Evolutionary conservation across 352 stramenopile genomes (phyloP).

Genomic region (Pilasporangium apinafurcum): DNA sequence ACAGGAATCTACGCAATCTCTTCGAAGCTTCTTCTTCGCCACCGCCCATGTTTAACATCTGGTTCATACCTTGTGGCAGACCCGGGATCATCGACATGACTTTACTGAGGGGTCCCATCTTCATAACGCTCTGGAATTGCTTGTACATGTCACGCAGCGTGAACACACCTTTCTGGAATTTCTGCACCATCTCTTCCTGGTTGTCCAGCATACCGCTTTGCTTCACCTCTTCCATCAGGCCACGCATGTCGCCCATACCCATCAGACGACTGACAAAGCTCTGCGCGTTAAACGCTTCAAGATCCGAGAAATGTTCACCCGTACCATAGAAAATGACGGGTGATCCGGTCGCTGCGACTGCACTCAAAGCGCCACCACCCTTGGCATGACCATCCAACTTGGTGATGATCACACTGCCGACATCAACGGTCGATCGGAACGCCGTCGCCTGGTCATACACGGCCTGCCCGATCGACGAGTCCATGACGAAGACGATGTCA

Average conservation of each 20-base stretch:
- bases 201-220: slow-evolving; percentile 86
- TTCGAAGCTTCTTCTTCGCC: slow-evolving; percentile 91
- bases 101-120: slow-evolving; percentile 96
- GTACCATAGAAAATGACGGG: slow-evolving; percentile 99
- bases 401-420: slow-evolving; percentile 98
- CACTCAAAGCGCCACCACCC: slow-evolving; percentile 96
- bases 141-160: slow-evolving; percentile 99
- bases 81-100: slow-evolving; percentile 99
- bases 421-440: slow-evolving; percentile 94
- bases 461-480: slow-evolving; percentile 98
- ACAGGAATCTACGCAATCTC: slow-evolving; percentile 95
- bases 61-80: slow-evolving; percentile 85
- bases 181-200: slow-evolving; percentile 95
- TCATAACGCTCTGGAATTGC: slow-evolving; percentile 97
- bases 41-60: slow-evolving; percentile 89
- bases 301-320: slow-evolving; percentile 97
- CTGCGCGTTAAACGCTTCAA: slow-evolving; percentile 97
- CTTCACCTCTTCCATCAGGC: slow-evolving; percentile 94
- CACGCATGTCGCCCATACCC: slow-evolving; percentile 96
- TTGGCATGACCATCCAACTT: slow-evolving; percentile 99
- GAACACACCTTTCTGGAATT: slow-evolving; percentile 95
- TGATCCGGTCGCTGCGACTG: slow-evolving; percentile 95
- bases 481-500: slow-evolving; percentile 99
- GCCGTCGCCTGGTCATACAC: slow-evolving; percentile 95
- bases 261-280: slow-evolving; percentile 98